These are phyloP conservation scores for Mycocalia duriaeana DNA, from an alignment of 1,284 basidiomycete species.

Conservation along the genomic window DNA sequence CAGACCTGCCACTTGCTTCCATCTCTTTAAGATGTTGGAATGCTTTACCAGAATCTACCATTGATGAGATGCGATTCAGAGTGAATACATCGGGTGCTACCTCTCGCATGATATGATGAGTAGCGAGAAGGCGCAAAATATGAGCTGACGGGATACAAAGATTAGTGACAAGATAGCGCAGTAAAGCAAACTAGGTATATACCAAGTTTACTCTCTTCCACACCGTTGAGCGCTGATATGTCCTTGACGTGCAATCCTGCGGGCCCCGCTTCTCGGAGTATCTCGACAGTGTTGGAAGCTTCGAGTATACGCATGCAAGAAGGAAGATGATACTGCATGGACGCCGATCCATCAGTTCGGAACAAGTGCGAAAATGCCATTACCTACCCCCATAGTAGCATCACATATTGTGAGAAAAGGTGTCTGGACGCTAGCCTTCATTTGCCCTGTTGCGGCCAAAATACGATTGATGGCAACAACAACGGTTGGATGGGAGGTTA, in stretches of 20 bases:
- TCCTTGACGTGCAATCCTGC: conserved; percentile 52
- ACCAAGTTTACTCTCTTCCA: conserved; percentile 49
- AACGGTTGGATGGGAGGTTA: conserved; percentile 54
- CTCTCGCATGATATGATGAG: conserved; percentile 66
- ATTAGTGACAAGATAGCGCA: conserved; percentile 1
- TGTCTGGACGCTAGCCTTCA: conserved; percentile 54
- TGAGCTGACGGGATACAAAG: conserved; percentile 38
- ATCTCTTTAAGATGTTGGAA: conserved; percentile 28
- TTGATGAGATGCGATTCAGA: conserved; percentile 58
- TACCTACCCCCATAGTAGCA: conserved; percentile 57
- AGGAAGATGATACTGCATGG: conserved; percentile 59
- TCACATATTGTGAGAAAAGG: conserved; percentile 67
- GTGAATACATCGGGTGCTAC: conserved; percentile 62
- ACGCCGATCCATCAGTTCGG: conserved; percentile 1
- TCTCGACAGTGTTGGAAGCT: conserved; percentile 60
- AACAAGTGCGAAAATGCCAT: not conserved
- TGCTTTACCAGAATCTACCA: conserved; percentile 61
- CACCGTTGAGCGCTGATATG: conserved; percentile 44
- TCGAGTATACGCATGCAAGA: conserved; percentile 66
- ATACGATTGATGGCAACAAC: conserved; percentile 56
- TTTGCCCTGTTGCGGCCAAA: conserved; percentile 62
- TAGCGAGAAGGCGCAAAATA: conserved; percentile 64
- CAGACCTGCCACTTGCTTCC: conserved; percentile 27
- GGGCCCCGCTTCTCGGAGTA: conserved; percentile 55
- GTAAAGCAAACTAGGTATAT: conserved; percentile 11